Evolutionary conservation across 202 grass and related monocot genomes (phyloP).

Genomic region (Zoysia matrella): DNA sequence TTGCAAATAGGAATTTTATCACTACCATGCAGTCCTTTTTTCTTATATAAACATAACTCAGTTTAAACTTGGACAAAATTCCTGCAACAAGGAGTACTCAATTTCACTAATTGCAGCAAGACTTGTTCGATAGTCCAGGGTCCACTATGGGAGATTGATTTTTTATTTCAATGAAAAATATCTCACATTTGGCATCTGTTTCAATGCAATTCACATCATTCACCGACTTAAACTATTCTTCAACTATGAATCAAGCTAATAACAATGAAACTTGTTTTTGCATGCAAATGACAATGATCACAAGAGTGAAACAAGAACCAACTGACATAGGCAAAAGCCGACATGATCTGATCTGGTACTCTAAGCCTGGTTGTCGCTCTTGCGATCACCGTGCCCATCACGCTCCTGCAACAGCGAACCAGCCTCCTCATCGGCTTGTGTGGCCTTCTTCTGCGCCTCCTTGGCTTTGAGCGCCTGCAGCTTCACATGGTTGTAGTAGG

Average conservation of each 20-base stretch:
- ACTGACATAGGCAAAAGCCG: constrained; percentile 41
- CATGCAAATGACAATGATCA: constrained; percentile 22
- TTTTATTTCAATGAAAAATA: constrained; percentile 13
- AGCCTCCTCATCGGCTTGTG: constrained; percentile 77
- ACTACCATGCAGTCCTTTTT: background rate
- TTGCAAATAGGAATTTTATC: background rate
- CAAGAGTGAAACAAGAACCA: constrained; percentile 41
- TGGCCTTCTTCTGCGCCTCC: constrained; percentile 88
- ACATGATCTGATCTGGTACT: constrained; percentile 23
- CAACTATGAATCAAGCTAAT: constrained; percentile 32
- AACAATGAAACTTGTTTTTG: constrained; percentile 5
- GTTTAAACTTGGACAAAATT: background rate
- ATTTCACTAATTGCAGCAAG: background rate
- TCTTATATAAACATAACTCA: background rate
- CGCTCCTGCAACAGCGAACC: constrained; percentile 83
- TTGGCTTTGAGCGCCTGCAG: constrained; percentile 95
- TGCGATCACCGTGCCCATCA: constrained; percentile 60
- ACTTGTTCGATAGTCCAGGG: constrained; percentile 4
- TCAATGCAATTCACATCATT: constrained; percentile 29
- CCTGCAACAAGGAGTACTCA: background rate
- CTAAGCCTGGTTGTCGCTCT: constrained; percentile 83
- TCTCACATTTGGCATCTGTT: constrained; percentile 6
- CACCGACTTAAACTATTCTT: constrained; percentile 16
- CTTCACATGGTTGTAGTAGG: constrained; percentile 96
- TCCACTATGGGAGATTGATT: constrained; percentile 18